These are phyloP conservation scores for Amanita polypyramis DNA, from an alignment of 768 basidiomycete species.

Conservation along the genomic window DNA sequence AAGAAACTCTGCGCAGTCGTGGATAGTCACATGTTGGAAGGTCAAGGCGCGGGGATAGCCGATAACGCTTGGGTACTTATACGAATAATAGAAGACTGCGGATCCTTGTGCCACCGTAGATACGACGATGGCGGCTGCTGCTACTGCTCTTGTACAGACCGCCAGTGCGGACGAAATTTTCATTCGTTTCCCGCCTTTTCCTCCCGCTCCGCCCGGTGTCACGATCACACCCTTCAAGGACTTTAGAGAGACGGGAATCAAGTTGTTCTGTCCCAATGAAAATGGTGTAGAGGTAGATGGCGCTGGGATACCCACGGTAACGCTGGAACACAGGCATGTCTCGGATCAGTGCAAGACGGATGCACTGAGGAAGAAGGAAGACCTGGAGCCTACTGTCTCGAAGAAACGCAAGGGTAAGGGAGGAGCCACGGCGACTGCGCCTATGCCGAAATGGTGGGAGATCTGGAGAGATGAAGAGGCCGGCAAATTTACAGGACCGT, in stretches of 20 bases:
- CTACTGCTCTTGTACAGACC: neutral
- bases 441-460: conserved; percentile 49
- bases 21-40: no score
- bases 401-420: neutral
- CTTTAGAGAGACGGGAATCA: conserved; percentile 30
- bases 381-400: conserved; percentile 13
- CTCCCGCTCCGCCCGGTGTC: conserved; percentile 27
- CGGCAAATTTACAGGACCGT: conserved; percentile 28
- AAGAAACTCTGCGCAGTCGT: no score
- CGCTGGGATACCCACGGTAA: conserved; percentile 55
- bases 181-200: conserved; percentile 40
- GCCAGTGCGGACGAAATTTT: conserved; percentile 6
- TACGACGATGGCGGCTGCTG: neutral
- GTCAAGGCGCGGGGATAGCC: neutral
- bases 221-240: conserved; percentile 31
- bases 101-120: neutral
- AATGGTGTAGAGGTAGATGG: conserved; percentile 53
- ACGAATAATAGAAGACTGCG: neutral
- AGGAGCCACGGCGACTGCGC: neutral
- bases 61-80: neutral
- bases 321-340: conserved; percentile 38
- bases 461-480: conserved; percentile 60
- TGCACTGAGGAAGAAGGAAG: conserved; percentile 40
- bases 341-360: conserved; percentile 49
- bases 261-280: neutral